Conservation (phyloP, 2,329 filamentous ascomycete genomes). For the Colletotrichum filicis region DNA sequence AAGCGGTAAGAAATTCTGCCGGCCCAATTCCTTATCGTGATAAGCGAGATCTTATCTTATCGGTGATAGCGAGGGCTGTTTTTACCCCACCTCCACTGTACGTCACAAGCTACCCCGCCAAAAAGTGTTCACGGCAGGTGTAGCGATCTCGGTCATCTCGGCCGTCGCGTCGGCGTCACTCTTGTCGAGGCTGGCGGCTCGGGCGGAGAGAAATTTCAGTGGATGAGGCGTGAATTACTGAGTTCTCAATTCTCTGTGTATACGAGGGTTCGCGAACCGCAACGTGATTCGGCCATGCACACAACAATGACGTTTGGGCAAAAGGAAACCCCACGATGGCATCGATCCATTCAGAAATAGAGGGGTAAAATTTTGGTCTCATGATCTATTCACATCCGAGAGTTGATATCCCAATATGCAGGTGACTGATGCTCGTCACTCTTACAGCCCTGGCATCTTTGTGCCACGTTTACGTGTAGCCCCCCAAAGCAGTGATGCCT, state of each 20-base stretch:
- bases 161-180: background rate
- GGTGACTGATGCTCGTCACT: constrained; percentile 11
- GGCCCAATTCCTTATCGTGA: constrained; percentile 32
- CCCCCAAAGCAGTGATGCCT: background rate
- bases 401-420: constrained; percentile 11
- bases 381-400: constrained; percentile 18
- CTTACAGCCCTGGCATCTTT: background rate
- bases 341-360: background rate
- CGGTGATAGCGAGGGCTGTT: background rate
- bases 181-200: background rate
- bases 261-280: background rate
- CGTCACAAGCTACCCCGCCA: constrained; percentile 27
- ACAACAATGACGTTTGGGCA: background rate
- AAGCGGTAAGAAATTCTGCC: constrained; percentile 45
- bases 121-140: background rate
- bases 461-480: background rate
- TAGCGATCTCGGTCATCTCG: constrained; percentile 13
- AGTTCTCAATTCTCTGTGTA: background rate
- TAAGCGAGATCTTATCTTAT: constrained; percentile 10
- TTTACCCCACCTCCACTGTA: constrained; percentile 25
- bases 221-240: background rate
- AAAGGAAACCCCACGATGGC: background rate
- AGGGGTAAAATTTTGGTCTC: constrained; percentile 5
- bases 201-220: constrained; percentile 5
- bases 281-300: background rate